Percentiles rank a stretch among this genome's conserved stretches.
phyloP scores from a whole-genome alignment of 2,329 filamentous ascomycete genomes.

The Penicillium capsulatum region DNA sequence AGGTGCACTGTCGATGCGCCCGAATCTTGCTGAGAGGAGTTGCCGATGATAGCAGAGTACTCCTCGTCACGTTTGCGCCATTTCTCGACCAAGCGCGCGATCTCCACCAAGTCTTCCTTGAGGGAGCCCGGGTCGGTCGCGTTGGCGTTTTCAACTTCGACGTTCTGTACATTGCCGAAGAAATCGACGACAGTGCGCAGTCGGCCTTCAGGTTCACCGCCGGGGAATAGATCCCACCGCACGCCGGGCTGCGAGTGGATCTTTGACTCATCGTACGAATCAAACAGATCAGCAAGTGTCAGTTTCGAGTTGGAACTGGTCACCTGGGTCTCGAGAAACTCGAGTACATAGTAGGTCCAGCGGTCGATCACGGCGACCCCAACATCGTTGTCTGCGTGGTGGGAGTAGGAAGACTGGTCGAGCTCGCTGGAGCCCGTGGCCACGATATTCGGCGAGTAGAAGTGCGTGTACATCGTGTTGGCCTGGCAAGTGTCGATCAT shows the following conservation, averaged over 20 bases:
- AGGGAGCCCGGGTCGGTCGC: slow-evolving; percentile 50
- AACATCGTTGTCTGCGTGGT: slow-evolving; percentile 96
- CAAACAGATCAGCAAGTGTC: slow-evolving; percentile 89
- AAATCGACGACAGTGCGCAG: slow-evolving; percentile 88
- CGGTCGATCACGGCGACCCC: slow-evolving; percentile 97
- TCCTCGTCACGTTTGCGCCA: slow-evolving; percentile 40
- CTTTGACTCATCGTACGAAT: slow-evolving; percentile 90
- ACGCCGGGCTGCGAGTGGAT: slow-evolving; percentile 92
- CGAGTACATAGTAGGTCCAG: slow-evolving; percentile 97
- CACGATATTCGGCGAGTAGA: slow-evolving; percentile 97
- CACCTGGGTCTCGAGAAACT: slow-evolving; percentile 89
- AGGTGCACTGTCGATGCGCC: slow-evolving; percentile 19
- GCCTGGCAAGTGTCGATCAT: slow-evolving; percentile 99
- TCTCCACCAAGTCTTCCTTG: slow-evolving; percentile 68
- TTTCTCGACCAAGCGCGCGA: slow-evolving; percentile 59
- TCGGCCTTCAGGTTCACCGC: slow-evolving; percentile 71
- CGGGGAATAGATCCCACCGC: slow-evolving; percentile 89
- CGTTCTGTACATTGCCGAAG: slow-evolving; percentile 96
- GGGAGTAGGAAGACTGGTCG: slow-evolving; percentile 93
- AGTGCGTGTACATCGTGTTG: slow-evolving; percentile 98
- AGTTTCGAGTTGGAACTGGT: slow-evolving; percentile 80
- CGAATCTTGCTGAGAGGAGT: slow-evolving; percentile 15
- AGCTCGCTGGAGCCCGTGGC: slow-evolving; percentile 95
- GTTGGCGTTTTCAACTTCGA: slow-evolving; percentile 71
- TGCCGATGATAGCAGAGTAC: slow-evolving; percentile 26